These are phyloP conservation scores for Incumbomyces delicatus DNA, from an alignment of 2,329 filamentous ascomycete genomes.

Conservation along the genomic window DNA sequence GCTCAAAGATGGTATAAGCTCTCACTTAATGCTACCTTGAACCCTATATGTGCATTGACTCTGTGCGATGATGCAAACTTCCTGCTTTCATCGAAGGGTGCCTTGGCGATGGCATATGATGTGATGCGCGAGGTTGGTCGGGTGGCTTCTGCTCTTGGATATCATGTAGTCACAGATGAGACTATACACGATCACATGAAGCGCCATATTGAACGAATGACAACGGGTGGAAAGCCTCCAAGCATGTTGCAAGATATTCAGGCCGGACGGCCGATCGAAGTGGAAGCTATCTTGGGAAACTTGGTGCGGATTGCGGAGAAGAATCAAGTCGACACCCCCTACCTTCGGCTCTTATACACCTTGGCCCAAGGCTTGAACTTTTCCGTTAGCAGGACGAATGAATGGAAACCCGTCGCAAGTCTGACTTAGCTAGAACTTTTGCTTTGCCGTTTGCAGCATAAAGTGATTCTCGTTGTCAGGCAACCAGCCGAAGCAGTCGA, in stretches of 20 bases:
- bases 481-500: too few relatives aligned
- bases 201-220: constrained; percentile 5
- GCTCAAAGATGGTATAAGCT: constrained; percentile 50
- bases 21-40: constrained; percentile 51
- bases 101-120: constrained; percentile 20
- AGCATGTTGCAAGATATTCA: constrained; percentile 66
- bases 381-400: not conserved
- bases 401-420: not conserved
- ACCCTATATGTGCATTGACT: constrained; percentile 48
- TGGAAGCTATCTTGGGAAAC: constrained; percentile 63
- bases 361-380: constrained; percentile 7
- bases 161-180: constrained; percentile 7
- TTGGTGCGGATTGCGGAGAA: constrained; percentile 54
- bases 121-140: constrained; percentile 22
- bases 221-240: constrained; percentile 24
- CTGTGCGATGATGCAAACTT: constrained; percentile 44
- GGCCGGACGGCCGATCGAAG: constrained; percentile 52
- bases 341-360: constrained; percentile 58
- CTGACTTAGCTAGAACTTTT: not conserved
- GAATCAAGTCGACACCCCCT: constrained; percentile 53
- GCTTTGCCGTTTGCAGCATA: too few relatives aligned
- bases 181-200: constrained; percentile 9
- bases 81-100: constrained; percentile 31
- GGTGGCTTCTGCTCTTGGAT: constrained; percentile 7
- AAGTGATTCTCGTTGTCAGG: too few relatives aligned